Base-by-base conservation (phyloP, 352 stramenopile genomes). In the Globisporangium canariense region DNA sequence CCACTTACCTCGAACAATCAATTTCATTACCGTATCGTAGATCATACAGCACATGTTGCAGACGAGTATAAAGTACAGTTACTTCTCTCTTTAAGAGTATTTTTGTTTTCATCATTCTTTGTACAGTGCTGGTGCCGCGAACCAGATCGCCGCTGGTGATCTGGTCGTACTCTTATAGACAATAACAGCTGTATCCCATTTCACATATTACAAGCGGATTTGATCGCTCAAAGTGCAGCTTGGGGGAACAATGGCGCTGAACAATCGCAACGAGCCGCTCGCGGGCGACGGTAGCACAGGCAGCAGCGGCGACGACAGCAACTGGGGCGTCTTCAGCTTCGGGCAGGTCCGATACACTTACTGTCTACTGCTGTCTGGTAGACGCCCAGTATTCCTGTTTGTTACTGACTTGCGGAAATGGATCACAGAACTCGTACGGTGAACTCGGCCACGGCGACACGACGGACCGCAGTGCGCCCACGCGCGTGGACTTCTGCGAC, bases 371-470 rank as follows among this genome's bases (percentile, higher is more conserved):
- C 25, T 55, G 47, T 6, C 16, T 40, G 25, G 50, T 55, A 4
- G 28, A 53, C 22, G 46, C n/a, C 28, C 20, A 4, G 20, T 30
- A 9, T 4, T 53, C 9, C 34, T 8, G 8, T 40, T 40, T 52
- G 13, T 30, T 32, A 13, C 6, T 62, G n/a, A 38, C 25, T 32
- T 30, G 25, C 50, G 25, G 49, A 14, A 38, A 20, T 38, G 11
- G 22, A 38, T 34, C 16, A 28, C 64, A 98, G 84, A 98, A 98
- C 68, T 83, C 88, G 40, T 98, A 97, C 59, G 91, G 91, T 0
- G 93, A 98, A 68, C 77, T 98, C n/a, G 90, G 82, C 7, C 81
- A 92, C 11, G 90, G 88, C 28, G 91, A 98, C 62, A 89, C 75
- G 1, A 78, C 70, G 46, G 79, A 87, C 28, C 81, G 91, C n/a